A percentile compares a stretch with the other conserved stretches of the same genome.
phyloP scores from a whole-genome alignment of 2,329 filamentous ascomycete species.

The Aspergillus jensenii region DNA sequence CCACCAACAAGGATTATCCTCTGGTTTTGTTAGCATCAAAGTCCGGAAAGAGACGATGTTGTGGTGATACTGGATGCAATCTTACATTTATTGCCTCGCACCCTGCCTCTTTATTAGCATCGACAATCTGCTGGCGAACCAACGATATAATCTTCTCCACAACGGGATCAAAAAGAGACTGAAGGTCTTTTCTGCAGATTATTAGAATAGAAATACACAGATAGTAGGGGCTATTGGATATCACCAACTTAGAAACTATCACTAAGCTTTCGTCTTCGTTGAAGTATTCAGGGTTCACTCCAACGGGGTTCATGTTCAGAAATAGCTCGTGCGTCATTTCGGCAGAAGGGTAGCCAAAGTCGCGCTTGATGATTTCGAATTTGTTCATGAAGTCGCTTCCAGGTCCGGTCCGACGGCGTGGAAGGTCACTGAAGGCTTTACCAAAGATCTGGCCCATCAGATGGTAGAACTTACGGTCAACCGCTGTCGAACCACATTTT shows the following conservation, averaged over 20 bases:
- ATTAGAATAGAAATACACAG: not conserved
- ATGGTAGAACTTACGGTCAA: slow-evolving; percentile 35
- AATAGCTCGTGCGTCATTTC: slow-evolving; percentile 14
- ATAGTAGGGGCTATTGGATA: too few species aligned
- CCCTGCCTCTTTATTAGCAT: not conserved
- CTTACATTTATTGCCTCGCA: not conserved
- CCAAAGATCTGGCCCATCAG: slow-evolving; percentile 31
- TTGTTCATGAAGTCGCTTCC: slow-evolving; percentile 35
- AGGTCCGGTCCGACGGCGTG: slow-evolving; percentile 23
- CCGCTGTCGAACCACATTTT: slow-evolving; percentile 34
- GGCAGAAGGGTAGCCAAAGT: slow-evolving; percentile 24
- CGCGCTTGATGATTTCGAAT: slow-evolving; percentile 32
- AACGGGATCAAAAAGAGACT: not conserved
- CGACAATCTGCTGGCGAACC: not conserved
- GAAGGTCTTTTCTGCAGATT: not conserved
- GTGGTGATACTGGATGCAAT: not conserved
- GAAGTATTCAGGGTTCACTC: not conserved
- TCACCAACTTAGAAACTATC: not conserved
- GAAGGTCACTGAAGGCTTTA: slow-evolving; percentile 25
- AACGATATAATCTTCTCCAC: not conserved
- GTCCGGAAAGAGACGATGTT: not conserved
- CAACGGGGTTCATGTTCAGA: slow-evolving; percentile 13
- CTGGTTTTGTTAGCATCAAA: not conserved
- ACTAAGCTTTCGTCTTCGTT: slow-evolving; percentile 10
- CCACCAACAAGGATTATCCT: slow-evolving; percentile 9